Conservation (phyloP, 306 rosid genomes). For the Rosa chinensis region DNA sequence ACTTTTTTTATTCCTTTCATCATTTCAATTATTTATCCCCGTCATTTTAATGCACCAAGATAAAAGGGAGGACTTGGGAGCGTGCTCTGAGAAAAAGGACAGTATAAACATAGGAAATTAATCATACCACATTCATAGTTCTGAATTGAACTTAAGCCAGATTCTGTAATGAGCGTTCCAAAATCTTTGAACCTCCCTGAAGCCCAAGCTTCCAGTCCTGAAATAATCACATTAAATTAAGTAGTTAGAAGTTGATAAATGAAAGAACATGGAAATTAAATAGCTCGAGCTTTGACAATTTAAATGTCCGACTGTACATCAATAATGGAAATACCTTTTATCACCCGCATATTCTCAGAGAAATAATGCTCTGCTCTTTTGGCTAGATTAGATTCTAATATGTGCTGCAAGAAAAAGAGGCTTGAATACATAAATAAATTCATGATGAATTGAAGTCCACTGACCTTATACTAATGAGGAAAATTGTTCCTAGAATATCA, state of each 20-base stretch:
- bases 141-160: conserved; percentile 88
- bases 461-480: background rate
- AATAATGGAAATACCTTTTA: conserved; percentile 50
- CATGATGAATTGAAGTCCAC: background rate
- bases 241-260: conserved; percentile 14
- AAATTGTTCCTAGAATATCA: background rate
- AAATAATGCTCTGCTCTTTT: conserved; percentile 93
- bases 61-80: background rate
- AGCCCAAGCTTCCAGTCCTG: conserved; percentile 92
- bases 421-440: background rate
- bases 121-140: conserved; percentile 89
- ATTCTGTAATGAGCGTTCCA: conserved; percentile 75
- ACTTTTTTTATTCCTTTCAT: background rate
- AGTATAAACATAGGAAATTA: conserved; percentile 11
- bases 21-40: background rate
- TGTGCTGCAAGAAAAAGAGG: conserved; percentile 43
- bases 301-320: conserved; percentile 10
- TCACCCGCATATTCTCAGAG: conserved; percentile 83
- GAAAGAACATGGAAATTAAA: conserved; percentile 11
- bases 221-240: conserved; percentile 29
- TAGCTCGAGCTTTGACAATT: background rate
- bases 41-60: background rate
- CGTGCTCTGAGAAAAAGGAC: background rate
- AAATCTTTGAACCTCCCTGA: conserved; percentile 66
- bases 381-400: conserved; percentile 56